Evolutionary conservation across 164 flowering plant species (phyloP).

Genomic region (Piper betle): DNA sequence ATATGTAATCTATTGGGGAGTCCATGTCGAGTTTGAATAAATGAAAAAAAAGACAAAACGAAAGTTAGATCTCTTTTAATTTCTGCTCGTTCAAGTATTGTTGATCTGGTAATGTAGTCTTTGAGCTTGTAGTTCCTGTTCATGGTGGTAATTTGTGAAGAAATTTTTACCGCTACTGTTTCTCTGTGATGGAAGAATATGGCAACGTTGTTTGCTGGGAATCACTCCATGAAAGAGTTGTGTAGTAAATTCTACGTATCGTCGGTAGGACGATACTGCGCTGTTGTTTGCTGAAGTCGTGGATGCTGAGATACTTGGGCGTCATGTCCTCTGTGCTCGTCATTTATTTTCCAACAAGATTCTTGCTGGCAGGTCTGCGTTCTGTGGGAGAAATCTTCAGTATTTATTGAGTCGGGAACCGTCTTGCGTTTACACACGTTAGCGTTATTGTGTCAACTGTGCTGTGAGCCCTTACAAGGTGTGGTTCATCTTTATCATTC

Average conservation of each 20-base stretch:
- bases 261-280: not conserved
- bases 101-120: not conserved
- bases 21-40: constrained; percentile 14
- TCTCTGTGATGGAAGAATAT: no score
- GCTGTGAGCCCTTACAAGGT: no score
- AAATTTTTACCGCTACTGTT: no score
- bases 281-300: not conserved
- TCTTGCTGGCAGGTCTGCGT: not conserved
- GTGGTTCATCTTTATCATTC: no score
- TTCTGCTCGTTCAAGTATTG: not conserved
- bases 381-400: not conserved
- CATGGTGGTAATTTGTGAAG: not conserved
- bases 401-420: not conserved
- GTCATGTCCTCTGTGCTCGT: not conserved
- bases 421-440: not conserved
- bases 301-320: not conserved
- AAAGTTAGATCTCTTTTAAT: not conserved
- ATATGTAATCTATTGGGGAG: constrained; percentile 15
- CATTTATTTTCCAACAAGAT: not conserved
- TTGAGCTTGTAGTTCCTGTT: not conserved
- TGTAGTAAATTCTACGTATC: not conserved
- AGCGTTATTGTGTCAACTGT: no score
- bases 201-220: no score
- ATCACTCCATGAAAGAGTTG: no score
- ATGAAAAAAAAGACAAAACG: not conserved